Conservation (phyloP, 495 filamentous ascomycete species). For the Aspergillus taichungensis region DNA sequence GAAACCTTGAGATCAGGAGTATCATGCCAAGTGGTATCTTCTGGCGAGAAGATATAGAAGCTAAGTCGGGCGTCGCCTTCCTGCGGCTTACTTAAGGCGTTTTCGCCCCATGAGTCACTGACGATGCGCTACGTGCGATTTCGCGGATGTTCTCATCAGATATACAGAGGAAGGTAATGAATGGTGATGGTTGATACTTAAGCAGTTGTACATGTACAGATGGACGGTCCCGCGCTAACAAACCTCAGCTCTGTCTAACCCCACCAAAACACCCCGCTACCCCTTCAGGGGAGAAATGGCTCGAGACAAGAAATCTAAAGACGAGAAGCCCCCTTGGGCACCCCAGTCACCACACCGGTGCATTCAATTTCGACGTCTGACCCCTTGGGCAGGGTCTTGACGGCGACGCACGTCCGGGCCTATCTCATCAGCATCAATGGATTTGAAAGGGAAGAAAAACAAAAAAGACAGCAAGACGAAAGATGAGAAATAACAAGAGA, state of each 20-base stretch:
- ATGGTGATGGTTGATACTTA: no score
- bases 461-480: neutral
- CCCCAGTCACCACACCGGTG: slow-evolving; percentile 15
- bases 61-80: no score
- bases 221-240: no score
- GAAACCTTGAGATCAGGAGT: no score
- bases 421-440: slow-evolving; percentile 1
- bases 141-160: no score
- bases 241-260: neutral
- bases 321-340: slow-evolving; percentile 2
- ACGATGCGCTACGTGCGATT: no score
- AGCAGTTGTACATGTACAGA: no score
- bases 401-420: slow-evolving; percentile 58
- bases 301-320: neutral
- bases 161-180: no score
- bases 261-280: neutral
- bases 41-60: no score
- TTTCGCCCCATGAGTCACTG: no score
- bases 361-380: slow-evolving; percentile 70
- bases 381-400: slow-evolving; percentile 52
- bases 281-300: neutral
- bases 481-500: neutral
- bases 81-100: no score
- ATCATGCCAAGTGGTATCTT: no score
- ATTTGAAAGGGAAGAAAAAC: neutral